phyloP scores from a whole-genome alignment of 768 basidiomycete species.

The Boletus rubroflammeus region DNA sequence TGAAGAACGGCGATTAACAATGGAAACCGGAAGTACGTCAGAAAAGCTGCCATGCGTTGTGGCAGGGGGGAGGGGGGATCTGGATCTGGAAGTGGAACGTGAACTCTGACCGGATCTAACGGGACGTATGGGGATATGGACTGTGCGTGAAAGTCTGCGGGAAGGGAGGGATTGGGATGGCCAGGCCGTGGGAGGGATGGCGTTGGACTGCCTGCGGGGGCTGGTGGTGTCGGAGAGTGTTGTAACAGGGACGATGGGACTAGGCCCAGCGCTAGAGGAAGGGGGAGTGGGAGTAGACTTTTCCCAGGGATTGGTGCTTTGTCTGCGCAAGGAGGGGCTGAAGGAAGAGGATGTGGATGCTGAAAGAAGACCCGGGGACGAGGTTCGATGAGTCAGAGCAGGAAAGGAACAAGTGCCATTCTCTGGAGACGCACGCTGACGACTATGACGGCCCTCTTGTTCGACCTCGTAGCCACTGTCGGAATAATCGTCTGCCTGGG shows the following conservation, averaged over 20 bases:
- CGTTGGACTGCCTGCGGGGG: constrained; percentile 59
- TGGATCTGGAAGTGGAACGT: constrained; percentile 90
- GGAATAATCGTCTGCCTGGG: constrained; percentile 70
- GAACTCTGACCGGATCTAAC: constrained; percentile 79
- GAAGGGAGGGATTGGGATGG: constrained; percentile 54
- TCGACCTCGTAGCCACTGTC: constrained; percentile 85
- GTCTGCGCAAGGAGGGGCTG: constrained; percentile 68
- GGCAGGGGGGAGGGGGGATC: constrained; percentile 81
- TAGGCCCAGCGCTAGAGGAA: constrained; percentile 55
- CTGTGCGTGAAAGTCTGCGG: constrained; percentile 80
- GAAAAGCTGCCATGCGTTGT: constrained; percentile 65
- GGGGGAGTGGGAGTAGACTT: constrained; percentile 45
- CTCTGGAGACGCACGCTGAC: constrained; percentile 70
- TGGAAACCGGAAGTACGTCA: constrained; percentile 43
- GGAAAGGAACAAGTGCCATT: constrained; percentile 36
- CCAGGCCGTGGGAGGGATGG: constrained; percentile 52
- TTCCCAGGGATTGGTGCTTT: constrained; percentile 65
- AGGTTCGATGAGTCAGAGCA: constrained; percentile 51
- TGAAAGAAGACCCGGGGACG: constrained; percentile 55
- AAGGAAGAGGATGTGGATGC: constrained; percentile 59
- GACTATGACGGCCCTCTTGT: constrained; percentile 53
- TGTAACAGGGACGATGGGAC: constrained; percentile 57
- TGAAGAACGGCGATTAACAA: constrained; percentile 70
- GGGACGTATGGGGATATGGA: constrained; percentile 68
- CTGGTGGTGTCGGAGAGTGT: constrained; percentile 61